These are phyloP conservation scores for Jamesozyma lodderae DNA, from an alignment of 805 yeast species.

Conservation along the genomic window DNA sequence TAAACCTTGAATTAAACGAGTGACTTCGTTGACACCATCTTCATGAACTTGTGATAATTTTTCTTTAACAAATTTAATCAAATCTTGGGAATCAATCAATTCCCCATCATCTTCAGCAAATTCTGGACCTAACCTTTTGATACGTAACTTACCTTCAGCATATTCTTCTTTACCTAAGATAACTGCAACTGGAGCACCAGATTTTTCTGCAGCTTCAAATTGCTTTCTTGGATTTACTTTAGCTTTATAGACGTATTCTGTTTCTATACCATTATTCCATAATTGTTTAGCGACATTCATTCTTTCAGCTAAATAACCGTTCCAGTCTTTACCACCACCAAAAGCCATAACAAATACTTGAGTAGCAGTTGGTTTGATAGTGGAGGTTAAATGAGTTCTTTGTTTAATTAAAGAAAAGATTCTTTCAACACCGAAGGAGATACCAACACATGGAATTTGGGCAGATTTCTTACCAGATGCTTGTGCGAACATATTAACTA, in stretches of 20 bases:
- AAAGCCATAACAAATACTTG: constrained; percentile 96
- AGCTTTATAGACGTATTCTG: constrained; percentile 85
- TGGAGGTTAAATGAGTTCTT: constrained; percentile 52
- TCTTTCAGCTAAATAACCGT: constrained; percentile 84
- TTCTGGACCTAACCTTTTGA: constrained; percentile 84
- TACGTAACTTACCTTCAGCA: constrained; percentile 65
- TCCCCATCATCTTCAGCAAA: constrained; percentile 84
- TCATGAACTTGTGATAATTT: constrained; percentile 42
- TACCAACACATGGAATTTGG: constrained; percentile 93
- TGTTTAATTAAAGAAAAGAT: constrained; percentile 82
- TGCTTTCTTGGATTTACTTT: constrained; percentile 94
- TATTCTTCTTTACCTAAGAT: constrained; percentile 94
- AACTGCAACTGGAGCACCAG: constrained; percentile 84
- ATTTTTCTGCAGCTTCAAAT: constrained; percentile 93
- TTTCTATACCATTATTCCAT: constrained; percentile 83
- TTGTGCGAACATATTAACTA: constrained; percentile 90
- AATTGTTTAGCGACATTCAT: constrained; percentile 74
- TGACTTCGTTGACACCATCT: constrained; percentile 54
- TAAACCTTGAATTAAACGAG: constrained; percentile 52
- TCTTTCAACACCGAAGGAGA: constrained; percentile 95
- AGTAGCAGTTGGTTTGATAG: constrained; percentile 73
- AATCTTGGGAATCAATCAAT: constrained; percentile 51
- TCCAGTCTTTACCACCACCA: constrained; percentile 97
- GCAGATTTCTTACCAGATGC: constrained; percentile 69
- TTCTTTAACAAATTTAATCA: constrained; percentile 44